These are phyloP conservation scores for Blastocystis sp. DNA, from an alignment of 352 stramenopile genomes.

Conservation along the genomic window DNA sequence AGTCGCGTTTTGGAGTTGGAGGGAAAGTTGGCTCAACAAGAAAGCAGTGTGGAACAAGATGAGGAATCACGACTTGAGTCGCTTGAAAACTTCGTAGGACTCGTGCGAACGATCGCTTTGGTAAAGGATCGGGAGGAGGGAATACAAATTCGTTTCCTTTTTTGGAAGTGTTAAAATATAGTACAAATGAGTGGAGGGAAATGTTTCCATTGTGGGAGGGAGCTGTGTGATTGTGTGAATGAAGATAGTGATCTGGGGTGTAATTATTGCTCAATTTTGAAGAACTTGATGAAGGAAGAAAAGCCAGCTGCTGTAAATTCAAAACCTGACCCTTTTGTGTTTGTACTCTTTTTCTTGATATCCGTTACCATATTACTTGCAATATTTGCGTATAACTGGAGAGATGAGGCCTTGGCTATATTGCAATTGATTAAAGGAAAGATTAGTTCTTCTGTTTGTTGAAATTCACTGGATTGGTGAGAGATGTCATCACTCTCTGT, in stretches of 20 bases:
- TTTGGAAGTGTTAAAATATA: background rate
- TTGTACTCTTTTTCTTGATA: slow-evolving; percentile 24
- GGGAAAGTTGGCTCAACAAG: background rate
- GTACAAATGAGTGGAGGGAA: background rate
- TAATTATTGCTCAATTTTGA: slow-evolving; percentile 40
- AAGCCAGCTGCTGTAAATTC: background rate
- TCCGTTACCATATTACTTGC: background rate
- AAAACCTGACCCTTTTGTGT: background rate
- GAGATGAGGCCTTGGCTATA: background rate
- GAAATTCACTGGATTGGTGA: background rate
- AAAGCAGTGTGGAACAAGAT: background rate
- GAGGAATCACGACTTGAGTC: slow-evolving; percentile 3
- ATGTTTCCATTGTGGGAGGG: slow-evolving; percentile 36
- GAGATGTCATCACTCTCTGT: background rate
- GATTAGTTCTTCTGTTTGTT: slow-evolving; percentile 3
- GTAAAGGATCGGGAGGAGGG: background rate
- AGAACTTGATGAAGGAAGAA: slow-evolving; percentile 14
- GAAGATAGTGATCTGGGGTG: background rate
- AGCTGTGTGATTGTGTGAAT: background rate
- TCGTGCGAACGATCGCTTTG: background rate
- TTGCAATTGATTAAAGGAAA: background rate
- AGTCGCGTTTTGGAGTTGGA: background rate
- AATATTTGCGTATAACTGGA: slow-evolving; percentile 50
- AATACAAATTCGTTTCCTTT: background rate
- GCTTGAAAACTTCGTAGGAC: background rate